phyloP scores from a whole-genome alignment of 2,329 filamentous ascomycete genomes.

The Arthrobotrys sinensis region DNA sequence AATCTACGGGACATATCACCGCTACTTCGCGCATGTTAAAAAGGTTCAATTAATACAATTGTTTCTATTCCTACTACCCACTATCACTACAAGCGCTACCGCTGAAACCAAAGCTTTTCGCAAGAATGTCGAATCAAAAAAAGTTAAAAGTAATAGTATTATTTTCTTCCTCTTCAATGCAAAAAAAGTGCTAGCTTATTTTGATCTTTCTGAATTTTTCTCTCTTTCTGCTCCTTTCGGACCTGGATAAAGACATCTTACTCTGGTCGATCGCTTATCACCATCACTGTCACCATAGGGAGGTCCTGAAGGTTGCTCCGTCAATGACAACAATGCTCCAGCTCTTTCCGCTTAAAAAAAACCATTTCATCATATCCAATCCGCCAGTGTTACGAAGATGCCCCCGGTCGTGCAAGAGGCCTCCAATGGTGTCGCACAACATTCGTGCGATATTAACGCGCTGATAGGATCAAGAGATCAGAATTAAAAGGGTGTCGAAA shows the following conservation, averaged over 20 bases:
- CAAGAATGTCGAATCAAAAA: constrained; percentile 1
- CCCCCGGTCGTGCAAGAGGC: constrained; percentile 16
- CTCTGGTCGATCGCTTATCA: constrained; percentile 6
- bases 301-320: neutral
- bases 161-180: constrained; percentile 20
- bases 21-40: neutral
- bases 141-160: neutral
- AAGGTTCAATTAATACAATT: neutral
- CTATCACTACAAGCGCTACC: constrained; percentile 14
- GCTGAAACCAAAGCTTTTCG: constrained; percentile 5
- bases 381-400: constrained; percentile 14
- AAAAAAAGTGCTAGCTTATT: constrained; percentile 1
- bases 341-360: constrained; percentile 7
- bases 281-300: neutral
- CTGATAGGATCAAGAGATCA: constrained; percentile 23
- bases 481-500: constrained; percentile 8
- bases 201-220: neutral
- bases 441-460: constrained; percentile 25
- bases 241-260: constrained; percentile 18
- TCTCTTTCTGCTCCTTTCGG: constrained; percentile 9
- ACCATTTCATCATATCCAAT: constrained; percentile 8
- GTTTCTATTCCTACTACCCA: constrained; percentile 3
- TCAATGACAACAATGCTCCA: constrained; percentile 15
- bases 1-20: neutral
- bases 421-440: constrained; percentile 19